Percentiles rank a stretch among this genome's conserved stretches.
phyloP scores from a whole-genome alignment of 2,329 filamentous ascomycete species.

The Catunica adiposa region DNA sequence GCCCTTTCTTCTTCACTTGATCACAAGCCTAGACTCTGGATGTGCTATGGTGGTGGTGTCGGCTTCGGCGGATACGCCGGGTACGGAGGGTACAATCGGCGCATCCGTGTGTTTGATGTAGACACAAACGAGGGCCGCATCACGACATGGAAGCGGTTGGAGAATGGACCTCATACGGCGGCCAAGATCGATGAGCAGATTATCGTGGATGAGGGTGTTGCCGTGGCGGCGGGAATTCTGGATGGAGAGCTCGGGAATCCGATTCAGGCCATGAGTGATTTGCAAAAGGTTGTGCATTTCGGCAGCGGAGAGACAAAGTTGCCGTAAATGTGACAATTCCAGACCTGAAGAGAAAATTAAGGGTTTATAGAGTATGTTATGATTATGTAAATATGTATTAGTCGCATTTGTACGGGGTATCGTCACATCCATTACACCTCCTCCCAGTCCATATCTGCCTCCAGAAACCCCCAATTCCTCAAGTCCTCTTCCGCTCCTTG shows the following conservation, averaged over 20 bases:
- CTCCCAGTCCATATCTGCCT: conserved; percentile 45
- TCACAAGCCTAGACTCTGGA: conserved; percentile 64
- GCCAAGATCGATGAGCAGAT: conserved; percentile 42
- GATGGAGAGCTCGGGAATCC: conserved; percentile 8
- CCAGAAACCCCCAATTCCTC: conserved; percentile 35
- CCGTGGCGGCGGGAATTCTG: conserved; percentile 19
- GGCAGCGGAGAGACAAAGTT: conserved; percentile 9
- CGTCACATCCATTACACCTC: conserved; percentile 12
- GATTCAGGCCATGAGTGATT: conserved; percentile 13
- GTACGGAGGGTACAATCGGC: conserved; percentile 69
- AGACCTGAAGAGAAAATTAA: not conserved
- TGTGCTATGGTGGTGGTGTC: conserved; percentile 88
- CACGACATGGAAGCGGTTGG: conserved; percentile 79
- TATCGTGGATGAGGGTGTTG: conserved; percentile 45
- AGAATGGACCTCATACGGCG: conserved; percentile 40
- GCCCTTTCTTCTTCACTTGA: conserved; percentile 39
- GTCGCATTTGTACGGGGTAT: not conserved
- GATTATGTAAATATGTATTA: not conserved
- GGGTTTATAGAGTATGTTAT: not conserved
- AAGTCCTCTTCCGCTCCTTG: conserved; percentile 17
- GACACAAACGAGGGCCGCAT: conserved; percentile 84
- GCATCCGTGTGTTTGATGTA: conserved; percentile 78
- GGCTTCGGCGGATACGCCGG: conserved; percentile 93
- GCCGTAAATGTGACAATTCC: conserved; percentile 1
- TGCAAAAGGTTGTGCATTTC: conserved; percentile 13